phyloP scores from a whole-genome alignment of 176 grass and related monocot species.

The Elymus sibiricus region DNA sequence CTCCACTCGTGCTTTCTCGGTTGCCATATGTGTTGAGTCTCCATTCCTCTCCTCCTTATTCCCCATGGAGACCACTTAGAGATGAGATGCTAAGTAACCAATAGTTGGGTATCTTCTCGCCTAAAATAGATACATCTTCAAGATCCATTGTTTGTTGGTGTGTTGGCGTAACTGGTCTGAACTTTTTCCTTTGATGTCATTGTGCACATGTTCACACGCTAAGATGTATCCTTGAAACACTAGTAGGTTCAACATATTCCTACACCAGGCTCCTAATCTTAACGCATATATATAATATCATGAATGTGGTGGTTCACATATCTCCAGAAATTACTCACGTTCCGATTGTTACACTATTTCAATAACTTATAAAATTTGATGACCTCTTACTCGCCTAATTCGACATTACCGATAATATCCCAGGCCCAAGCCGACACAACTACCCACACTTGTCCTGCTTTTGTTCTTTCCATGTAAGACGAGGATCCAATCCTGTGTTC shows the following conservation, averaged over 20 bases:
- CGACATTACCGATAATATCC: neutral
- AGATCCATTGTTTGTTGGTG: neutral
- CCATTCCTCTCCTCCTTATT: too few species aligned
- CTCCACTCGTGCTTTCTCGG: too few species aligned
- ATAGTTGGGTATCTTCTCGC: neutral
- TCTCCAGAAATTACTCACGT: neutral
- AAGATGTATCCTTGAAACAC: too few species aligned
- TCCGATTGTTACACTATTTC: neutral
- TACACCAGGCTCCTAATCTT: too few species aligned
- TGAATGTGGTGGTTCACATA: neutral
- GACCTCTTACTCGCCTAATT: neutral
- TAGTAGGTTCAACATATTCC: too few species aligned
- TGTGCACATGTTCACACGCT: neutral
- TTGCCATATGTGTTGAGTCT: too few species aligned
- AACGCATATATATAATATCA: too few species aligned
- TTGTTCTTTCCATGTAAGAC: neutral
- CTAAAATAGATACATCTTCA: neutral
- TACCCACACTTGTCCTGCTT: neutral
- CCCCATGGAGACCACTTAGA: too few species aligned
- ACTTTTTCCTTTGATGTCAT: neutral
- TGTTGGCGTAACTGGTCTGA: neutral
- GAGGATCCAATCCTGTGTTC: neutral
- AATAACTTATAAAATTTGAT: neutral
- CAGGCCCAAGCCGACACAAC: neutral
- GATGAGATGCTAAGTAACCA: too few species aligned